phyloP scores from a whole-genome alignment of 2,329 filamentous ascomycete species.

The Hymenoscyphus fraxineus region DNA sequence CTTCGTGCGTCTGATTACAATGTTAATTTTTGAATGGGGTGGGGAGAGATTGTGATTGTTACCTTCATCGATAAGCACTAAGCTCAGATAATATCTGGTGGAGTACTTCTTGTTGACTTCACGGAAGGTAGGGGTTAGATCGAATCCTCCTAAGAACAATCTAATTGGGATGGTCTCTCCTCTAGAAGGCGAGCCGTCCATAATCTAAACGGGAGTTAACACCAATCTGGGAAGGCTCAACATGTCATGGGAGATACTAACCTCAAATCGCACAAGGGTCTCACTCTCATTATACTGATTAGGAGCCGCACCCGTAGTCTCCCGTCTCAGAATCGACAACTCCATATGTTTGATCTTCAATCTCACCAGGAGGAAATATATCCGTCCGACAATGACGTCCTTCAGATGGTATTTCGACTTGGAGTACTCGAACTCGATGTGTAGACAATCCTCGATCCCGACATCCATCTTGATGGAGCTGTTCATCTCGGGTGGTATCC shows the following conservation, averaged over 20 bases:
- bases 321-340: constrained; percentile 90
- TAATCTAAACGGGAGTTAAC: constrained; percentile 11
- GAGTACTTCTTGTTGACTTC: constrained; percentile 99
- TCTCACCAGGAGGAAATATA: constrained; percentile 95
- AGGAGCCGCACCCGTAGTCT: constrained; percentile 92
- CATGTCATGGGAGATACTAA: constrained; percentile 36
- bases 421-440: constrained; percentile 99
- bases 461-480: constrained; percentile 99
- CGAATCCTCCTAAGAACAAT: constrained; percentile 94
- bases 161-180: constrained; percentile 92
- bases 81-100: constrained; percentile 91
- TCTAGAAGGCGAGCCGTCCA: constrained; percentile 41
- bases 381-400: constrained; percentile 96
- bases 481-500: constrained; percentile 97
- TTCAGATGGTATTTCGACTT: constrained; percentile 99
- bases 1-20: constrained; percentile 73
- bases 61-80: constrained; percentile 96
- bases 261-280: constrained; percentile 94
- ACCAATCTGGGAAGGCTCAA: neutral
- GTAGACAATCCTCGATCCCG: constrained; percentile 96
- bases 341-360: constrained; percentile 99
- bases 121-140: constrained; percentile 94
- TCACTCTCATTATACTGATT: constrained; percentile 99
- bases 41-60: constrained; percentile 18
- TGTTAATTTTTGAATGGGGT: constrained; percentile 13